Percentiles rank a stretch among this genome's conserved stretches.
Evolutionary conservation across 495 filamentous ascomycete species (phyloP).

Genomic region (Aspergillus bridgeri): DNA sequence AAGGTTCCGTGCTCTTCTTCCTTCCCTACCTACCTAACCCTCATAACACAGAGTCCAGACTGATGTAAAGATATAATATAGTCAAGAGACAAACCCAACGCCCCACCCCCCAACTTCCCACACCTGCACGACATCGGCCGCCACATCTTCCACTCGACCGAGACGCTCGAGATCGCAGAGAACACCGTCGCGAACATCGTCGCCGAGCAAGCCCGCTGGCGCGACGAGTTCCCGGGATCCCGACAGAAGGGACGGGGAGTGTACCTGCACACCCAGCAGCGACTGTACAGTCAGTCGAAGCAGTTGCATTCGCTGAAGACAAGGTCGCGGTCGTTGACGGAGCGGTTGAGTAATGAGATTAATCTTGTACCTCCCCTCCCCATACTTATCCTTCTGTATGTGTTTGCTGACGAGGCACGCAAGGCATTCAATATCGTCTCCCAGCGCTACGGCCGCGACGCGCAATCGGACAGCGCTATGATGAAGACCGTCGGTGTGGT

Average conservation of each 20-base stretch:
- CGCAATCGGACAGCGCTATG: conserved; percentile 32
- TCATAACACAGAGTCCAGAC: too few relatives aligned
- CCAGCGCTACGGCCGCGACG: conserved; percentile 28
- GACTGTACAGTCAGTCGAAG: conserved; percentile 14
- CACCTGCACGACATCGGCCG: conserved; percentile 45
- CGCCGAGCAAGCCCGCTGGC: conserved; percentile 21
- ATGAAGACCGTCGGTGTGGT: conserved; percentile 34
- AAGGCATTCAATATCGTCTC: conserved; percentile 32
- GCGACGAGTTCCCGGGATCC: conserved; percentile 6
- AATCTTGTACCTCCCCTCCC: conserved; percentile 26
- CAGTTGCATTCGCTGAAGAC: conserved; percentile 19
- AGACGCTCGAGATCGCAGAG: conserved; percentile 40
- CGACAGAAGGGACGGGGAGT: background rate
- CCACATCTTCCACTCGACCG: conserved; percentile 44
- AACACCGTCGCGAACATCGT: conserved; percentile 34
- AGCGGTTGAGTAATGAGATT: conserved; percentile 42
- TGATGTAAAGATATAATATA: background rate
- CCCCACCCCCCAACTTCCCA: conserved; percentile 26
- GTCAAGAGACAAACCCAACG: background rate
- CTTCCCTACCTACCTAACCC: too few relatives aligned
- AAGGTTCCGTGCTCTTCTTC: conserved; percentile 9
- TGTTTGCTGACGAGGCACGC: too few relatives aligned
- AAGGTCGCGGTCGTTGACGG: conserved; percentile 22
- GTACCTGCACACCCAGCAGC: conserved; percentile 16
- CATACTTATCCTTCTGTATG: too few relatives aligned